phyloP scores from a whole-genome alignment of 1,139 yeast genomes.

The Nakaseomyces uthaithaninus region DNA sequence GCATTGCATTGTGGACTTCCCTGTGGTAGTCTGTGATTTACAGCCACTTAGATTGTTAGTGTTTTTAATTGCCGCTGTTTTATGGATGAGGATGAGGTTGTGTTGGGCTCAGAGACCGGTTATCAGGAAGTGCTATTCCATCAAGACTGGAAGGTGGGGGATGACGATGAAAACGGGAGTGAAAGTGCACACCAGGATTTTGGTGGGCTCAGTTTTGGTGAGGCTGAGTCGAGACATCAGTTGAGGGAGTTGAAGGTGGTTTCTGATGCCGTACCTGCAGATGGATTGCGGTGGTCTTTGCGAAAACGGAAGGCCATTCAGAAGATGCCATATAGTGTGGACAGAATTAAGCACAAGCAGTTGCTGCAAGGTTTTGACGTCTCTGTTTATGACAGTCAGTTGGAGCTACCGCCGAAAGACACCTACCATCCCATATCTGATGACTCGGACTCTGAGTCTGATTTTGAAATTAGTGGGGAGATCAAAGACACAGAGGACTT shows the following conservation, averaged over 20 bases:
- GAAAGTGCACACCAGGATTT: not conserved
- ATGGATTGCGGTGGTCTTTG: slow-evolving; percentile 14
- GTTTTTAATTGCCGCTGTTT: too few relatives aligned
- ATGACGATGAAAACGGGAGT: not conserved
- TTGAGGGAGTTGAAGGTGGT: too few relatives aligned
- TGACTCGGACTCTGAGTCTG: slow-evolving; percentile 7
- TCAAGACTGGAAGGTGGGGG: not conserved
- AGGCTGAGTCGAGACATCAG: too few relatives aligned
- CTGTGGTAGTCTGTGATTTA: too few relatives aligned
- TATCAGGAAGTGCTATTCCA: slow-evolving; percentile 12
- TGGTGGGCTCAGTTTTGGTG: too few relatives aligned
- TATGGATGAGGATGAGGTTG: slow-evolving; percentile 11
- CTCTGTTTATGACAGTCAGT: slow-evolving; percentile 10
- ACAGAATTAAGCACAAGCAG: slow-evolving; percentile 28
- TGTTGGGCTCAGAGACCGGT: slow-evolving; percentile 21
- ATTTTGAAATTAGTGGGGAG: not conserved
- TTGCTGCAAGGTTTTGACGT: slow-evolving; percentile 27
- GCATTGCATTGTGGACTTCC: too few relatives aligned
- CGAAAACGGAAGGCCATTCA: slow-evolving; percentile 31
- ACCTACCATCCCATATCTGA: slow-evolving; percentile 12
- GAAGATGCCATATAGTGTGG: slow-evolving; percentile 31
- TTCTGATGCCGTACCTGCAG: not conserved
- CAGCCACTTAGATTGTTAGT: not conserved
- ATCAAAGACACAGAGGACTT: slow-evolving; percentile 3
- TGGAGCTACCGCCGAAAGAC: slow-evolving; percentile 10